Evolutionary conservation across 352 stramenopile species (phyloP).

Genomic region (Phytophthora colocasiae): DNA sequence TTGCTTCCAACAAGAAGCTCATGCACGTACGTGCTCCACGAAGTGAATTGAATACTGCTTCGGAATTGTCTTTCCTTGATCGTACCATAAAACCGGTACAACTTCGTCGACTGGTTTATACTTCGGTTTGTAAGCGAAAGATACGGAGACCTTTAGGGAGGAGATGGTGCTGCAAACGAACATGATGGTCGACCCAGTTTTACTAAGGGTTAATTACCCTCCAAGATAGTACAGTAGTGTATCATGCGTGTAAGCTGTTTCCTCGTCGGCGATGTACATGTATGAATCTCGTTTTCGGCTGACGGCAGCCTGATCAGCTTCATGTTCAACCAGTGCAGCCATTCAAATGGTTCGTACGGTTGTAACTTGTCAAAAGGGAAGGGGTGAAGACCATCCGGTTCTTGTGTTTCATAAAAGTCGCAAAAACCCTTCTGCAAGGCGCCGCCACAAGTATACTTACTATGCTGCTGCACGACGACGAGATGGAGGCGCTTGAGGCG

Average conservation of each 20-base stretch:
- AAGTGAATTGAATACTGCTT: conserved; percentile 18
- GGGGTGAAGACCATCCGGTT: conserved; percentile 20
- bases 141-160: no score
- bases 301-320: conserved; percentile 14
- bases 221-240: no score
- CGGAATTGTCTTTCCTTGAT: background rate
- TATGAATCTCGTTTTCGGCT: no score
- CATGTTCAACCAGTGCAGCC: conserved; percentile 22
- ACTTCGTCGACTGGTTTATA: conserved; percentile 6
- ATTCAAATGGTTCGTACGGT: conserved; percentile 16
- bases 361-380: conserved; percentile 24
- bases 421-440: conserved; percentile 2
- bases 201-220: no score
- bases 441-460: background rate
- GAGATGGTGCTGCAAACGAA: no score
- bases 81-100: background rate
- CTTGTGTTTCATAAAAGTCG: conserved; percentile 18
- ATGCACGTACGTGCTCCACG: background rate
- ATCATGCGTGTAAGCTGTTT: no score
- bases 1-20: conserved; percentile 7
- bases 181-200: no score
- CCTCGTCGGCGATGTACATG: conserved; percentile 1
- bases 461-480: conserved; percentile 46
- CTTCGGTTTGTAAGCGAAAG: background rate
- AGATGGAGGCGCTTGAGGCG: conserved; percentile 45